These are phyloP conservation scores for Beauveria pseudobassiana DNA, from an alignment of 2,329 filamentous ascomycete species.

Conservation along the genomic window DNA sequence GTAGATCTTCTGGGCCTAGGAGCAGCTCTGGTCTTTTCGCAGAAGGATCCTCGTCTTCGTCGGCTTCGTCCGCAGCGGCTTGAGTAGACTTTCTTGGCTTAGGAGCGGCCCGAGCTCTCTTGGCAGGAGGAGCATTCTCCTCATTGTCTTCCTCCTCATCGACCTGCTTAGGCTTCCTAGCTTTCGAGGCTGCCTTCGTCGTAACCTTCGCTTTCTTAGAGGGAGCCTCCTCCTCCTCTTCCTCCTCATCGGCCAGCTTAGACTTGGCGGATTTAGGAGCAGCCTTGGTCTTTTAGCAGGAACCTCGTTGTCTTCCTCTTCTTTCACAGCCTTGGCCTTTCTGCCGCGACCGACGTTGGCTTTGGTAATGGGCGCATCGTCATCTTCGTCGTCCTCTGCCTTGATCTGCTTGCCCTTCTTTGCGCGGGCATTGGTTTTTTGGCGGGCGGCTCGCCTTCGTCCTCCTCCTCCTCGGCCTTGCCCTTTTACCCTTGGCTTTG, in stretches of 20 bases:
- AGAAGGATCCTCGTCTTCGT: constrained; percentile 7
- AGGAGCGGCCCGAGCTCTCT: neutral
- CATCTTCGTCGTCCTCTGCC: constrained; percentile 16
- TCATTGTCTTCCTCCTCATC: neutral
- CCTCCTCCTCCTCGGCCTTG: constrained; percentile 26
- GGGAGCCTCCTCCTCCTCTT: neutral
- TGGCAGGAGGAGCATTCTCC: neutral
- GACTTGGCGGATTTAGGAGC: neutral
- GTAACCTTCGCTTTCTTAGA: neutral
- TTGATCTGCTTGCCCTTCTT: constrained; percentile 22
- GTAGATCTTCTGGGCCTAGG: neutral
- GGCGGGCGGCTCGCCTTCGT: constrained; percentile 20
- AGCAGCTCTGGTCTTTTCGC: constrained; percentile 14
- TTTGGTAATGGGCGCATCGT: constrained; percentile 15
- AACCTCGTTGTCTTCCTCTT: constrained; percentile 13
- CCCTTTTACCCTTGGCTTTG: constrained; percentile 2
- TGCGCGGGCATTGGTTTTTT: constrained; percentile 25
- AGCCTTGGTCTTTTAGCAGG: constrained; percentile 15
- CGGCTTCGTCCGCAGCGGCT: neutral
- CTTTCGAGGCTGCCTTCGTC: neutral
- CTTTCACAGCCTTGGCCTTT: constrained; percentile 12
- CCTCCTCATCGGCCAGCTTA: neutral
- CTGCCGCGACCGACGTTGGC: constrained; percentile 15
- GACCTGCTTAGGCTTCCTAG: neutral
- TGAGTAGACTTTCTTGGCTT: neutral